These are phyloP conservation scores for Macadamia tetraphylla DNA, from an alignment of 164 flowering plant genomes.

Conservation along the genomic window DNA sequence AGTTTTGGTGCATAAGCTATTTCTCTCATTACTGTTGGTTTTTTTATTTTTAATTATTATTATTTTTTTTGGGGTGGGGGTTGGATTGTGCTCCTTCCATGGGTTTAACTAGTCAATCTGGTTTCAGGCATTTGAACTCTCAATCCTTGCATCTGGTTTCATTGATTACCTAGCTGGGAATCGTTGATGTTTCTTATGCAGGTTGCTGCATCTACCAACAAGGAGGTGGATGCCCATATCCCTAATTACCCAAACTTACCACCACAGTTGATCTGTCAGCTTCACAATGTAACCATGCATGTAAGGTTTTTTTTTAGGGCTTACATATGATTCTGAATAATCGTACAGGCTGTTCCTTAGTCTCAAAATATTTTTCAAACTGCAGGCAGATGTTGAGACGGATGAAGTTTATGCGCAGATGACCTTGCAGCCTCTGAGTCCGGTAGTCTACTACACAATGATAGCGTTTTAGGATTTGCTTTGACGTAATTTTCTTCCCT, in stretches of 20 bases:
- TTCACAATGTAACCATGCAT: conserved; percentile 94
- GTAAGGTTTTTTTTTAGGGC: conserved; percentile 30
- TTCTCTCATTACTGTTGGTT: too few species aligned
- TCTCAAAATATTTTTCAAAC: conserved; percentile 10
- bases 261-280: conserved; percentile 87
- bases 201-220: conserved; percentile 91
- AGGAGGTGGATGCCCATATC: conserved; percentile 79
- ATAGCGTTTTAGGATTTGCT: not conserved
- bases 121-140: too few species aligned
- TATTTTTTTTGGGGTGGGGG: too few species aligned
- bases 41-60: too few species aligned
- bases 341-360: not conserved
- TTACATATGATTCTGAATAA: conserved; percentile 4
- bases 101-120: too few species aligned
- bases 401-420: conserved; percentile 96
- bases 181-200: conserved; percentile 14
- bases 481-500: not conserved
- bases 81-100: too few species aligned
- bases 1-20: too few species aligned
- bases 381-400: conserved; percentile 89
- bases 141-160: too few species aligned
- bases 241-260: conserved; percentile 89
- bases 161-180: not conserved
- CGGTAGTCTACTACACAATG: conserved; percentile 34
- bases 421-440: conserved; percentile 88